Base-by-base conservation (phyloP, 2,329 filamentous ascomycete genomes). In the Plenodomus lindquistii region DNA sequence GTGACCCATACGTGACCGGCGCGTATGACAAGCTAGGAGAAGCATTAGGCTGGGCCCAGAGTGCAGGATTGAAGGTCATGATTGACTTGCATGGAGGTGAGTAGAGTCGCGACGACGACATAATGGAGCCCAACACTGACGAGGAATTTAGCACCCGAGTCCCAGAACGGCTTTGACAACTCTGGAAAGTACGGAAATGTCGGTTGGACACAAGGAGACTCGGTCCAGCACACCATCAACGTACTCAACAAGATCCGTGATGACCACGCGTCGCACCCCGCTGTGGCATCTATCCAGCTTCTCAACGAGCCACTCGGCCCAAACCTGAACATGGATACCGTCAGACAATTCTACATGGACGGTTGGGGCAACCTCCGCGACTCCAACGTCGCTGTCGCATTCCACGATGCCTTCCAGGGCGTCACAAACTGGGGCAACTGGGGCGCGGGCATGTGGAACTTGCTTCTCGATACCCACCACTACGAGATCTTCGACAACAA, bases 121-220 rank as follows among this genome's bases (percentile, higher is more conserved):
- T 37, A 16, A 16, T 4, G 8, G 13, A 9, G 9, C 9, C n/a
- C 55, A 38, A 41, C 4, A 15, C 42, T 57, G 17, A 59, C 24
- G 4, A 2, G 16, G 3, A 7, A 11, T 37, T 75, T 9, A 37
- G 82, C 83, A 24, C 81, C 83, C 16, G 79, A 79, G 6, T 85
- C 82, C 6, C 85, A 87, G 59, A 87, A 87, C 52, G 85, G 85
- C 3, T 87, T 86, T 63, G 85, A 87, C 69, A 87, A 87, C 70
- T 84, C 80, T 44, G 85, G 85, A 38, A 75, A 73, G 37, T 71
- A 73, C 16, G 79, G 79, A 4, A 37, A 54, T 5, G 71, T 82
- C n/a, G 60, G 55, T 35, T 78, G 76, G 75, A 73, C 69, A 4
- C 72, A 76, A 57, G 75, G 75, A 40, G 70, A 76, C 45, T 73